These are phyloP conservation scores for Zygotorulaspora danielsina DNA, from an alignment of 805 yeast genomes.

Conservation along the genomic window DNA sequence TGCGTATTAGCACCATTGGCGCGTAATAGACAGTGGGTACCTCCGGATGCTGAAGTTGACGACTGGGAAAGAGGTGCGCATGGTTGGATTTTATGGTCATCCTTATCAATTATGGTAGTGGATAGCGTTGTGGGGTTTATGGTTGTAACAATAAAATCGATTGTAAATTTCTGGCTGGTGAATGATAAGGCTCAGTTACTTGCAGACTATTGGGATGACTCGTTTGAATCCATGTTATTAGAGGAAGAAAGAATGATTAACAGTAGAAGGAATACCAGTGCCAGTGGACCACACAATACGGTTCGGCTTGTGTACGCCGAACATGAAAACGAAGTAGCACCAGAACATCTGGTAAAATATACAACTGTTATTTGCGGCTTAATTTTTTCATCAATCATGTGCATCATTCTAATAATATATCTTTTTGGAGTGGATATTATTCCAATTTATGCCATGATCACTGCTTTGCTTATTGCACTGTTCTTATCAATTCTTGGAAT, in stretches of 20 bases:
- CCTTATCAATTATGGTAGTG: constrained; percentile 88
- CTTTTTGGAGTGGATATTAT: constrained; percentile 64
- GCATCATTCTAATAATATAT: constrained; percentile 57
- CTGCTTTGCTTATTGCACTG: constrained; percentile 72
- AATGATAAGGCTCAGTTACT: constrained; percentile 26
- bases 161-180: constrained; percentile 25
- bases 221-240: constrained; percentile 32
- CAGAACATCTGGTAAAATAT: constrained; percentile 47
- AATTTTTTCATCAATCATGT: constrained; percentile 57
- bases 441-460: constrained; percentile 63
- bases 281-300: constrained; percentile 22
- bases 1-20: constrained; percentile 82
- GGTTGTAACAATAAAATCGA: constrained; percentile 51
- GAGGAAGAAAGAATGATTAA: constrained; percentile 34
- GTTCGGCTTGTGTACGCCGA: constrained; percentile 31
- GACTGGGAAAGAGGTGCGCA: constrained; percentile 94
- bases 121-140: constrained; percentile 81
- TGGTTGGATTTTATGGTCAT: constrained; percentile 96
- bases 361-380: constrained; percentile 57
- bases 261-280: constrained; percentile 14
- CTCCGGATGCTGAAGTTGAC: constrained; percentile 64
- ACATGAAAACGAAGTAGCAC: constrained; percentile 39
- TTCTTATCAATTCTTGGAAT: constrained; percentile 82
- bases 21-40: constrained; percentile 72
- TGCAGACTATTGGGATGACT: constrained; percentile 28